These are phyloP conservation scores for Saccharomyces kudriavzevii DNA, from an alignment of 805 yeast genomes.

Conservation along the genomic window DNA sequence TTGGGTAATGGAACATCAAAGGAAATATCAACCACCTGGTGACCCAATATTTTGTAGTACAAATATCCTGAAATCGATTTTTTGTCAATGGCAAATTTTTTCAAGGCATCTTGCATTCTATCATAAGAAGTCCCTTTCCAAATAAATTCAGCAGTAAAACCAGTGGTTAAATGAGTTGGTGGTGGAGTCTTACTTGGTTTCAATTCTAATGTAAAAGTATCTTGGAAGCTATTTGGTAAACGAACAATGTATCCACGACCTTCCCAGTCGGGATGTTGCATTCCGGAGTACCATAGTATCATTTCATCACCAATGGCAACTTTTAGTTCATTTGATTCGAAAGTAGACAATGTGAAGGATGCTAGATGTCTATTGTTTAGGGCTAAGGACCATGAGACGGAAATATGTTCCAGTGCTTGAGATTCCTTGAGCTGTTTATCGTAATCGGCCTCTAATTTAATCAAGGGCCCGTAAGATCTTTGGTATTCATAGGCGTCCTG, in stretches of 20 bases:
- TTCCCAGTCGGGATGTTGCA: conserved; percentile 57
- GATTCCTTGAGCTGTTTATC: conserved; percentile 69
- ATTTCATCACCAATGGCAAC: conserved; percentile 83
- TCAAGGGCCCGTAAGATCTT: conserved; percentile 73
- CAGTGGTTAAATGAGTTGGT: conserved; percentile 52
- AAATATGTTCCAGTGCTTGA: conserved; percentile 64
- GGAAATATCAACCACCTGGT: conserved; percentile 56
- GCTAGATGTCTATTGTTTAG: conserved; percentile 59
- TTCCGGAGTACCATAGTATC: conserved; percentile 54
- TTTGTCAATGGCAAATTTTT: conserved; percentile 58
- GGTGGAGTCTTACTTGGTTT: conserved; percentile 33
- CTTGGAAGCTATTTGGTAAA: conserved; percentile 58
- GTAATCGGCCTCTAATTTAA: conserved; percentile 72
- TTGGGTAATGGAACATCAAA: conserved; percentile 57
- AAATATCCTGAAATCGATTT: conserved; percentile 65
- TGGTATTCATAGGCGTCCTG: conserved; percentile 81
- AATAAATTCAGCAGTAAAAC: conserved; percentile 76
- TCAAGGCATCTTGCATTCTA: conserved; percentile 77
- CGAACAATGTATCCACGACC: conserved; percentile 63
- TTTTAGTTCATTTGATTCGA: conserved; percentile 56
- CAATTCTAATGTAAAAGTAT: conserved; percentile 66
- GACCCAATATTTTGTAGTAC: conserved; percentile 74
- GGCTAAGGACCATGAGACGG: conserved; percentile 66
- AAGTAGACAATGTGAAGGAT: conserved; percentile 58
- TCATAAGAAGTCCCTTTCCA: conserved; percentile 83